Conservation (phyloP, 768 basidiomycete species). For the Gyrodon lividus region DNA sequence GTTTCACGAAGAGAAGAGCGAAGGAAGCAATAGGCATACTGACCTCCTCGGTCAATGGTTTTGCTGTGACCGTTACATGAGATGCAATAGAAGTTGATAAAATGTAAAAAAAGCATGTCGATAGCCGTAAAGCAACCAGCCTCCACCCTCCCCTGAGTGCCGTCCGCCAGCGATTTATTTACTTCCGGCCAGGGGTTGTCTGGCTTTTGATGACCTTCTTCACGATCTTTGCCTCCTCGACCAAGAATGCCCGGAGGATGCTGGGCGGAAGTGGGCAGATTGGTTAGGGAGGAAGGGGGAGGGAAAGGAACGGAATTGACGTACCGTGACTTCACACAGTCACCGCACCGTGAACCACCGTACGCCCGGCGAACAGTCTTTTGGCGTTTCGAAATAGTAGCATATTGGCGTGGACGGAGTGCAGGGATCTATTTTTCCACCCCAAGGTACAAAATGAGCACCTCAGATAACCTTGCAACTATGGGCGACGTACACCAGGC, state of each 20-base stretch:
- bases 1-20: too few species aligned
- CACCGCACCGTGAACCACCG: conserved; percentile 95
- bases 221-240: conserved; percentile 99
- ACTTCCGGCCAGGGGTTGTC: conserved; percentile 30
- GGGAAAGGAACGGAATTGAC: conserved; percentile 24
- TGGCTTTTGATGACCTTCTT: conserved; percentile 98
- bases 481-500: conserved; percentile 74
- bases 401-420: conserved; percentile 94
- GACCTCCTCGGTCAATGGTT: conserved; percentile 12
- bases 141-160: not conserved
- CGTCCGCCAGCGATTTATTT: conserved; percentile 5
- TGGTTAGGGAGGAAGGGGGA: not conserved
- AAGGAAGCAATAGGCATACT: not conserved
- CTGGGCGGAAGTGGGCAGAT: conserved; percentile 39
- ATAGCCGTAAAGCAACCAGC: conserved; percentile 12
- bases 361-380: conserved; percentile 97
- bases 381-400: conserved; percentile 93
- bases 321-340: conserved; percentile 93
- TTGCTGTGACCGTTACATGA: conserved; percentile 18
- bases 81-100: conserved; percentile 17
- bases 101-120: conserved; percentile 8
- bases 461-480: not conserved
- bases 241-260: conserved; percentile 96
- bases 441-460: conserved; percentile 2
- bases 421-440: conserved; percentile 72